Conservation (phyloP, 148 eudicot genomes). For the Amaranthus palmeri region DNA sequence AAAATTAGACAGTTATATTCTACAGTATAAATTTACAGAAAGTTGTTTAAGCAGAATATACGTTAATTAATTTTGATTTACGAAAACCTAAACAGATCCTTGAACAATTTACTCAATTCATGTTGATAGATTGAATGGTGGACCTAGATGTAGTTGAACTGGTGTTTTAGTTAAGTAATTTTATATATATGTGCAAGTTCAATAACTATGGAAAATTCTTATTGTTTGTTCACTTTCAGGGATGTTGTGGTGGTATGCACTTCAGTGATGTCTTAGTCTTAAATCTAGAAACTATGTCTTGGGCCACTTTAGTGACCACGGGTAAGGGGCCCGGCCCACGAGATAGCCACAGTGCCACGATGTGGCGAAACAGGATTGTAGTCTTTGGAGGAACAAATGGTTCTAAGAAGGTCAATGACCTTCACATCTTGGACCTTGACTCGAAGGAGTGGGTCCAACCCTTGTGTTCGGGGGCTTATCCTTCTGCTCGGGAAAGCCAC, state of each 20-base stretch:
- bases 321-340: slow-evolving; percentile 79
- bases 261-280: slow-evolving; percentile 78
- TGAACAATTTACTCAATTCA: not conserved
- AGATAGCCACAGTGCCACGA: slow-evolving; percentile 76
- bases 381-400: slow-evolving; percentile 95
- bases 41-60: not conserved
- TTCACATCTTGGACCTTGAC: slow-evolving; percentile 63
- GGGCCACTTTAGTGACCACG: slow-evolving; percentile 61
- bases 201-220: not conserved
- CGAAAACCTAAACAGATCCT: not conserved
- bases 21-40: too few species aligned
- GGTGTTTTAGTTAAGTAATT: not conserved
- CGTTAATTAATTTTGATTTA: not conserved
- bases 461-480: slow-evolving; percentile 51
- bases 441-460: slow-evolving; percentile 62
- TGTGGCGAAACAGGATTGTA: slow-evolving; percentile 53
- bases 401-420: slow-evolving; percentile 61
- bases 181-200: not conserved
- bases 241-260: slow-evolving; percentile 94
- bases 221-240: slow-evolving; percentile 39
- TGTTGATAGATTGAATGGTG: not conserved
- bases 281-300: slow-evolving; percentile 64
- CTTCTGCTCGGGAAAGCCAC: slow-evolving; percentile 88
- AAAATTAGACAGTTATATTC: too few species aligned
- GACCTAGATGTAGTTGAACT: not conserved